These are phyloP conservation scores for Carex pumila DNA, from an alignment of 176 grass and related monocot genomes.

Conservation along the genomic window DNA sequence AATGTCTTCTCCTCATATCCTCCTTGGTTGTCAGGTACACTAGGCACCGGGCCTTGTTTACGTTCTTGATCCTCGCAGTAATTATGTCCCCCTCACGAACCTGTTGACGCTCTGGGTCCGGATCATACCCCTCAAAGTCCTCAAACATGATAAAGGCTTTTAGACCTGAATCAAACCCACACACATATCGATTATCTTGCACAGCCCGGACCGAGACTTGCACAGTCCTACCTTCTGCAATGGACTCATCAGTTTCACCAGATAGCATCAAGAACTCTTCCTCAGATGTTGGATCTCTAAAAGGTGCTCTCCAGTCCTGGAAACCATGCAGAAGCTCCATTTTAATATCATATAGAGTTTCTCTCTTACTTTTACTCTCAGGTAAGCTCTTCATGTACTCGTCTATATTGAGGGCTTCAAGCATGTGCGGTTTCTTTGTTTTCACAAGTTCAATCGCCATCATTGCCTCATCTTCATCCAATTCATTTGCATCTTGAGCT, in stretches of 20 bases:
- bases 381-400: constrained; percentile 64
- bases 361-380: constrained; percentile 44
- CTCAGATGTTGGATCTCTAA: constrained; percentile 59
- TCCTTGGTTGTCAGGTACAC: constrained; percentile 73
- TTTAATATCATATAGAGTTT: constrained; percentile 53
- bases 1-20: constrained; percentile 53
- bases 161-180: constrained; percentile 91
- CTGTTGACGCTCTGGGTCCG: constrained; percentile 41
- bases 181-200: constrained; percentile 74
- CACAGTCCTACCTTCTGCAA: constrained; percentile 94
- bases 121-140: constrained; percentile 61
- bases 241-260: constrained; percentile 89
- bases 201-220: constrained; percentile 77
- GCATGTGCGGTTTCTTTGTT: constrained; percentile 16
- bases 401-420: constrained; percentile 32
- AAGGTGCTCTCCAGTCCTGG: constrained; percentile 50
- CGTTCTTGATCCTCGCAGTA: constrained; percentile 75
- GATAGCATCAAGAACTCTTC: constrained; percentile 95
- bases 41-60: constrained; percentile 74
- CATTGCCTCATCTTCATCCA: constrained; percentile 76
- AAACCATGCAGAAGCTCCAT: constrained; percentile 56
- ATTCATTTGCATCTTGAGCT: constrained; percentile 53
- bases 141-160: constrained; percentile 79
- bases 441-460: constrained; percentile 87
- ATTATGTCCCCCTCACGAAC: constrained; percentile 83